Conservation (phyloP, 495 filamentous ascomycete species). For the Aspergillus sclerotiicarbonarius region DNA sequence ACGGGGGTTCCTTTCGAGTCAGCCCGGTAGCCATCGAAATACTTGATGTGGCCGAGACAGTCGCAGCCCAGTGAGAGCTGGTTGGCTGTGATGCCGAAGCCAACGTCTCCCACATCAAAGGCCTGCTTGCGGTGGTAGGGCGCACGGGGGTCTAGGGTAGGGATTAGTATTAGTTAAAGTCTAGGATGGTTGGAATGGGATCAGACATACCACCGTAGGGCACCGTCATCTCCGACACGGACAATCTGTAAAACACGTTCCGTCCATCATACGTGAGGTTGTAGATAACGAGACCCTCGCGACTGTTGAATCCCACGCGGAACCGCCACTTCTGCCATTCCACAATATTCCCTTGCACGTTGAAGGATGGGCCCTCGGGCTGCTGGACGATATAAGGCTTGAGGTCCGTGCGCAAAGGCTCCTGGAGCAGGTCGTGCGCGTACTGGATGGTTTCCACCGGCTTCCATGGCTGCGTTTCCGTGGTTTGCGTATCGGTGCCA, state of each 20-base stretch:
- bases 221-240: slow-evolving; percentile 77
- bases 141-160: slow-evolving; percentile 54
- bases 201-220: slow-evolving; percentile 46
- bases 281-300: slow-evolving; percentile 62
- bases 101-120: slow-evolving; percentile 71
- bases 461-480: slow-evolving; percentile 41
- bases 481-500: slow-evolving; percentile 29
- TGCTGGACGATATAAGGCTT: slow-evolving; percentile 78
- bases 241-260: slow-evolving; percentile 71
- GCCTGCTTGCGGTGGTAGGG: slow-evolving; percentile 70
- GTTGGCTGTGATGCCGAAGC: slow-evolving; percentile 65
- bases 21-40: slow-evolving; percentile 58
- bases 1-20: slow-evolving; percentile 52
- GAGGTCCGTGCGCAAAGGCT: slow-evolving; percentile 53
- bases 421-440: slow-evolving; percentile 40
- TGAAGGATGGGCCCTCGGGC: slow-evolving; percentile 75
- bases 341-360: slow-evolving; percentile 34
- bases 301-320: slow-evolving; percentile 62
- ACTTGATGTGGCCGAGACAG: slow-evolving; percentile 66
- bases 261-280: slow-evolving; percentile 68
- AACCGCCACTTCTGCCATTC: slow-evolving; percentile 71
- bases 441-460: slow-evolving; percentile 55
- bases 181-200: background rate
- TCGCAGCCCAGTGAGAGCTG: slow-evolving; percentile 68
- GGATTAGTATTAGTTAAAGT: slow-evolving; percentile 9